phyloP scores from a whole-genome alignment of 495 filamentous ascomycete genomes.

The Cenococcum geophilum region DNA sequence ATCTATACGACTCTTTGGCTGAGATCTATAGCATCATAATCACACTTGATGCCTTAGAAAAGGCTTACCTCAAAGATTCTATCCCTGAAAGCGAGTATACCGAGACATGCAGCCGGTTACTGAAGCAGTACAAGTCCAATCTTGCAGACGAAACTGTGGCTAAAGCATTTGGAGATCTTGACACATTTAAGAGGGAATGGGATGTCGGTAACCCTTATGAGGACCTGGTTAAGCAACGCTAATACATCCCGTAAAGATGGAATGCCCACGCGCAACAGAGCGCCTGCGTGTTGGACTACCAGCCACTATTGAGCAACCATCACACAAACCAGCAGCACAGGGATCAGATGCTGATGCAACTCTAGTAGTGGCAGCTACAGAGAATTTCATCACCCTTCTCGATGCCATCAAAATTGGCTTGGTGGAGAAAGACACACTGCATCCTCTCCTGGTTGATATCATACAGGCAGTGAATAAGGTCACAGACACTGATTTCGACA shows the following conservation, averaged over 20 bases:
- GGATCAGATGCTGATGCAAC: slow-evolving; percentile 53
- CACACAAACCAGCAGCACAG: slow-evolving; percentile 43
- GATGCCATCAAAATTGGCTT: slow-evolving; percentile 87
- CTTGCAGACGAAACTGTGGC: slow-evolving; percentile 80
- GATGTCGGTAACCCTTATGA: slow-evolving; percentile 54
- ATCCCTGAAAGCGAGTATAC: slow-evolving; percentile 89
- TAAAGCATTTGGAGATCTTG: slow-evolving; percentile 75
- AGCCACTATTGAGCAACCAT: slow-evolving; percentile 52
- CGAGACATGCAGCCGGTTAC: slow-evolving; percentile 81
- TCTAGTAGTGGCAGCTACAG: slow-evolving; percentile 78
- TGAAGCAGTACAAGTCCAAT: slow-evolving; percentile 96
- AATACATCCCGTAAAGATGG: slow-evolving; percentile 54
- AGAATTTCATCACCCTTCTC: slow-evolving; percentile 97
- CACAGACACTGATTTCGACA: slow-evolving; percentile 86
- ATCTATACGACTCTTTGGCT: slow-evolving; percentile 90
- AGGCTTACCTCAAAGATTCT: slow-evolving; percentile 93
- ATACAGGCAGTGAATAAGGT: slow-evolving; percentile 97
- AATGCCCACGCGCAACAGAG: slow-evolving; percentile 90
- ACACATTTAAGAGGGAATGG: slow-evolving; percentile 91
- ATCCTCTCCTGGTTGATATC: slow-evolving; percentile 86
- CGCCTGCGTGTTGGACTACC: slow-evolving; percentile 83
- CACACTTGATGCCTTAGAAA: slow-evolving; percentile 90
- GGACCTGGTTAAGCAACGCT: background rate
- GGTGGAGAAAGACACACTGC: slow-evolving; percentile 88
- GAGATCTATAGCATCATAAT: slow-evolving; percentile 97